Evolutionary conservation across 2,329 filamentous ascomycete species (phyloP).

Genomic region (Pseudocercospora macadamiae): DNA sequence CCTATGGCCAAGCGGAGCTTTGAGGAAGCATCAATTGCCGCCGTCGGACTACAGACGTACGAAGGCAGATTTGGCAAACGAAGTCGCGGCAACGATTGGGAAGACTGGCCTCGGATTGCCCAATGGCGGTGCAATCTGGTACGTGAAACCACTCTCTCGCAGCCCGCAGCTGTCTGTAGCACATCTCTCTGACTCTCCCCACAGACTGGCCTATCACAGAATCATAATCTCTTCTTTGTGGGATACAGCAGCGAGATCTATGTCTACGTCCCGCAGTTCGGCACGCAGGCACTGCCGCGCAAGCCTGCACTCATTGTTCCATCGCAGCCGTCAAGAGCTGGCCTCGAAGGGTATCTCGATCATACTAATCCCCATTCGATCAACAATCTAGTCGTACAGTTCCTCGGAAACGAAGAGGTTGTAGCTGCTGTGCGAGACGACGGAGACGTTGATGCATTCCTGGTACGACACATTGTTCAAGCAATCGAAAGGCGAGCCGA

Average conservation of each 20-base stretch:
- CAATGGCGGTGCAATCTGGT: constrained; percentile 48
- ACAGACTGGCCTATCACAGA: constrained; percentile 50
- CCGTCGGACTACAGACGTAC: constrained; percentile 30
- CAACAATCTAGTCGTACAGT: constrained; percentile 49
- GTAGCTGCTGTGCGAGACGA: constrained; percentile 60
- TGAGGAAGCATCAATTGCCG: constrained; percentile 28
- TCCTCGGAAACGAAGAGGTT: constrained; percentile 51
- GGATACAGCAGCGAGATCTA: constrained; percentile 45
- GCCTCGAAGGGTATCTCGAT: constrained; percentile 41
- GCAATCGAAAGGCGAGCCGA: constrained; percentile 41
- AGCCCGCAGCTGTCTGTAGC: constrained; percentile 12
- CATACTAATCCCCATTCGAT: constrained; percentile 46
- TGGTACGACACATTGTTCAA: constrained; percentile 39
- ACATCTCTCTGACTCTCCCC: neutral
- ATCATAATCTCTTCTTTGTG: constrained; percentile 54
- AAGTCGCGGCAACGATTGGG: constrained; percentile 25
- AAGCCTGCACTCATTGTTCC: constrained; percentile 44
- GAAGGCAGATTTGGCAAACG: constrained; percentile 33
- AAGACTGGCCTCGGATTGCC: constrained; percentile 33
- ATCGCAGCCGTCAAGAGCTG: constrained; percentile 41
- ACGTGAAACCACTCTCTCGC: constrained; percentile 19
- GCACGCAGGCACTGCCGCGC: constrained; percentile 42
- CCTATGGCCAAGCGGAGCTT: constrained; percentile 26
- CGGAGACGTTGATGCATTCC: constrained; percentile 54
- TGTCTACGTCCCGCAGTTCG: constrained; percentile 49